Conservation (phyloP, 495 filamentous ascomycete genomes). For the Aspergillus nidulans region DNA sequence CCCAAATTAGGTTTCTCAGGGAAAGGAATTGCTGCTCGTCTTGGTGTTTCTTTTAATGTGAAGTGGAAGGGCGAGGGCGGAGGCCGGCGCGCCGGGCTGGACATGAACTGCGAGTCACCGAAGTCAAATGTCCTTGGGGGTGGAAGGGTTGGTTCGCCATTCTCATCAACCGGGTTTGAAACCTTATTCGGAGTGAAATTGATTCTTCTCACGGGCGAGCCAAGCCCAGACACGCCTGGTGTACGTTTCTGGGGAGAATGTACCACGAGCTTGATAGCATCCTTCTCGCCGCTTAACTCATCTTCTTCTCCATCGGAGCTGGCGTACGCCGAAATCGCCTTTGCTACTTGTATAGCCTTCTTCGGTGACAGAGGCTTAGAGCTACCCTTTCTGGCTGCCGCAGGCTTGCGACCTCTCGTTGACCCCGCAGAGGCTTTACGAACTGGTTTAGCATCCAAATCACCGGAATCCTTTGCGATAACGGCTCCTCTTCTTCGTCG, state of each 20-base stretch:
- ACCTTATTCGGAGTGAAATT: conserved; percentile 33
- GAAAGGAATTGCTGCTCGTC: conserved; percentile 22
- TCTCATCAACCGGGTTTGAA: conserved; percentile 31
- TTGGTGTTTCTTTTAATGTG: conserved; percentile 33
- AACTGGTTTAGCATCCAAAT: conserved; percentile 46
- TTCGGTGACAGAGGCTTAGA: conserved; percentile 51
- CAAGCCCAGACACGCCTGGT: conserved; percentile 24
- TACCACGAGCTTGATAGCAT: conserved; percentile 30
- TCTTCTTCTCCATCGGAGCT: conserved; percentile 49
- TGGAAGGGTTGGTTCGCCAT: conserved; percentile 31
- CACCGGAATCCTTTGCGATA: conserved; percentile 20
- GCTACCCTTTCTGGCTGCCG: conserved; percentile 27
- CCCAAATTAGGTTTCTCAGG: conserved; percentile 17
- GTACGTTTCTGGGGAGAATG: conserved; percentile 39
- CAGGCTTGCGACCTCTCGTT: conserved; percentile 36
- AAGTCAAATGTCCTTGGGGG: conserved; percentile 32
- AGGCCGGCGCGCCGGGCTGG: conserved; percentile 47
- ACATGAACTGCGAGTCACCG: conserved; percentile 37
- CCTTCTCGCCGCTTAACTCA: conserved; percentile 43
- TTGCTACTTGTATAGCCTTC: conserved; percentile 50
- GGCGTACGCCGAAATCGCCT: conserved; percentile 37
- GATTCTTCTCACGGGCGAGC: conserved; percentile 39
- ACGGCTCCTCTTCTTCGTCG: conserved; percentile 21
- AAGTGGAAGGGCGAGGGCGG: conserved; percentile 50
- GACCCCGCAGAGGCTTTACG: conserved; percentile 35